Percentiles rank a stretch among this genome's conserved stretches.
Conservation (phyloP, 2,329 filamentous ascomycete genomes). For the Leptographium flavum region DNA sequence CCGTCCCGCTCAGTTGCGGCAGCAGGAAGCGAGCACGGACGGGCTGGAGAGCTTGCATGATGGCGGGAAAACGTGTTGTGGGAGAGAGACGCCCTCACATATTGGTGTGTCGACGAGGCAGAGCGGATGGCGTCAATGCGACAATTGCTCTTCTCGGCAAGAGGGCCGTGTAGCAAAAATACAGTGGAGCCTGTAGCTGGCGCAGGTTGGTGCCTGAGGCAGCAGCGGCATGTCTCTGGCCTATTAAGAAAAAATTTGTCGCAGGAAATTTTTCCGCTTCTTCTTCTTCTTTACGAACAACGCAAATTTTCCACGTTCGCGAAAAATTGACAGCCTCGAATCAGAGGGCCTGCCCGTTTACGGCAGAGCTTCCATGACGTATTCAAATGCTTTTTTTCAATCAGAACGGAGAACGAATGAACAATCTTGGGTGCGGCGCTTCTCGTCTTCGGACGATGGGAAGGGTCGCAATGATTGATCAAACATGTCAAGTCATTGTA, state of each 20-base stretch:
- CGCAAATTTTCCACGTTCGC: slow-evolving; percentile 33
- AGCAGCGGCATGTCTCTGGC: neutral
- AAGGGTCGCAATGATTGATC: slow-evolving; percentile 37
- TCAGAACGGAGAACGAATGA: slow-evolving; percentile 32
- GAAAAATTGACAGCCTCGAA: slow-evolving; percentile 22
- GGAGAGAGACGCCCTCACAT: neutral
- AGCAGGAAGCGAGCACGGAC: slow-evolving; percentile 37
- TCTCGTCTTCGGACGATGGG: slow-evolving; percentile 24
- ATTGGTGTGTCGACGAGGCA: neutral
- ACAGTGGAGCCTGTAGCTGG: too few species aligned
- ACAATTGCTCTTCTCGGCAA: too few species aligned
- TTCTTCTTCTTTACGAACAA: slow-evolving; percentile 28
- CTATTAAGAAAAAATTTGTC: slow-evolving; percentile 2
- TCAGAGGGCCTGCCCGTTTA: slow-evolving; percentile 19
- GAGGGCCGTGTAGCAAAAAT: too few species aligned
- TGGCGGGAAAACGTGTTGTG: neutral
- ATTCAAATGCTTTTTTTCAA: slow-evolving; percentile 23
- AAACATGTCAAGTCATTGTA: slow-evolving; percentile 22
- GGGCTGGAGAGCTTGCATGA: neutral
- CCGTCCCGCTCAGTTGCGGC: slow-evolving; percentile 39
- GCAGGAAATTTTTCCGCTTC: slow-evolving; percentile 10
- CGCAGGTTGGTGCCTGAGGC: slow-evolving; percentile 8
- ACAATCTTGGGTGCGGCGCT: slow-evolving; percentile 38
- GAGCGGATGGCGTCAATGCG: too few species aligned
- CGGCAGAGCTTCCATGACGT: slow-evolving; percentile 24